Evolutionary conservation across 208 protist genomes (phyloP), one percentile per base, ranked within the genome.

Genomic region (Acanthamoeba rhysodes): DNA sequence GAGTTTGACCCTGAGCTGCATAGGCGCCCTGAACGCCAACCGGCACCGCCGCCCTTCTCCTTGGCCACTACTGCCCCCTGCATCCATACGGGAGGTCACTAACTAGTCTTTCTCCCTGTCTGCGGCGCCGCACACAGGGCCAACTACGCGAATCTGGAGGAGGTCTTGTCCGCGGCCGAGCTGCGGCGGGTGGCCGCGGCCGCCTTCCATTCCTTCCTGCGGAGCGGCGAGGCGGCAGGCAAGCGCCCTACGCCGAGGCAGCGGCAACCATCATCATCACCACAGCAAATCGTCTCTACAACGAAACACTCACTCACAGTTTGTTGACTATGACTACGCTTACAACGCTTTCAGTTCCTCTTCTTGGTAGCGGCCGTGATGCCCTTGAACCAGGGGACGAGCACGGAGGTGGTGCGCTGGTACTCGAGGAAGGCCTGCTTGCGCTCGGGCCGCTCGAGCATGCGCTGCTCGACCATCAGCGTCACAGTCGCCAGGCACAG

Each of bases 381-480:
- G 32, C 48, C 45, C 91, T 94, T 94, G 41, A 84, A 84, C 91
- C 64, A 94, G 22, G 91, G 91, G 29, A 94, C 72, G 12, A 57
- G 57, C 8, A 94, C 91, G 37, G 91, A 94, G 24, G 91, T 94
- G 45, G 70, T 94, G 50, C 91, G 45, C 55, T 94, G 64, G 37
- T 94, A 85, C 45, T 94, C 72, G 48, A 64, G n/a, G 91, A 85
- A 94, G 32, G 57, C 53, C 72, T 85, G 32, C 41, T 45, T 29
- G 22, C 91, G 45, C 70, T 78, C 91, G 20, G 29, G 32, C 72
- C 55, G 53, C n/a, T 62, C 70, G 50, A 94, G 91, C 70, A 94
- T 94, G 37, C 91, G 66, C 91, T 70, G 29, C 91, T 94, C 91
- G 32, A 84, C 72, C 91, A 94, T 94, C 29, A 94, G 53, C 45